These are phyloP conservation scores for Furculomyces boomerangus DNA, from an alignment of 371 early-diverging fungal species.

Conservation along the genomic window DNA sequence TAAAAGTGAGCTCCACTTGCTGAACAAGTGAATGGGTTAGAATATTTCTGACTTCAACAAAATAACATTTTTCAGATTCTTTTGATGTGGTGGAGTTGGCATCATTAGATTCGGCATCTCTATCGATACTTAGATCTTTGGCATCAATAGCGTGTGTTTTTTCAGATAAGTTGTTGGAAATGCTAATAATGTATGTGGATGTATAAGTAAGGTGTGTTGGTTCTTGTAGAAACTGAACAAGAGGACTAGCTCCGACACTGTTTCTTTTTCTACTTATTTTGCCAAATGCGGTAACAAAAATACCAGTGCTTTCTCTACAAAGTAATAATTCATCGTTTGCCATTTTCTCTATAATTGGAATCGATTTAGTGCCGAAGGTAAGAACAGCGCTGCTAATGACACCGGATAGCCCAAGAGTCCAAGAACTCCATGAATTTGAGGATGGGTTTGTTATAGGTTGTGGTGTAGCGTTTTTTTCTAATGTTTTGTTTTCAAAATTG, in stretches of 20 bases:
- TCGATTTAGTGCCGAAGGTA: conserved; percentile 3
- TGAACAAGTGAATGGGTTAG: conserved; percentile 68
- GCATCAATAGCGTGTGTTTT: not conserved
- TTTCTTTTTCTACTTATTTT: conserved; percentile 18
- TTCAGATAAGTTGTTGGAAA: conserved; percentile 5
- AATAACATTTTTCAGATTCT: not conserved
- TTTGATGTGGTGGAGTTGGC: not conserved
- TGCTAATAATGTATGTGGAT: conserved; percentile 18
- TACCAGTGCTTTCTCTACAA: conserved; percentile 23
- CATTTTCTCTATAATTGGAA: conserved; percentile 19
- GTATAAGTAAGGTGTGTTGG: conserved; percentile 21
- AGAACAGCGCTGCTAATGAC: not conserved
- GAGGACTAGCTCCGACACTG: not conserved
- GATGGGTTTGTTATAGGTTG: not conserved
- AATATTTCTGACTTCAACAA: conserved; percentile 70
- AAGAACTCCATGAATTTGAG: conserved; percentile 17
- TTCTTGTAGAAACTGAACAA: conserved; percentile 10
- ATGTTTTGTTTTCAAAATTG: not conserved
- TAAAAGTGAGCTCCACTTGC: conserved; percentile 33
- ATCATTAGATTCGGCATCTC: not conserved
- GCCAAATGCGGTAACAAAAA: conserved; percentile 22
- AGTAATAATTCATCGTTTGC: conserved; percentile 22
- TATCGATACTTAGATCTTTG: not conserved
- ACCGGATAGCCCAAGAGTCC: conserved; percentile 19
- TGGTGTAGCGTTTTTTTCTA: not conserved